Conservation (phyloP, 805 yeast genomes). For the Ogataea angusta region DNA sequence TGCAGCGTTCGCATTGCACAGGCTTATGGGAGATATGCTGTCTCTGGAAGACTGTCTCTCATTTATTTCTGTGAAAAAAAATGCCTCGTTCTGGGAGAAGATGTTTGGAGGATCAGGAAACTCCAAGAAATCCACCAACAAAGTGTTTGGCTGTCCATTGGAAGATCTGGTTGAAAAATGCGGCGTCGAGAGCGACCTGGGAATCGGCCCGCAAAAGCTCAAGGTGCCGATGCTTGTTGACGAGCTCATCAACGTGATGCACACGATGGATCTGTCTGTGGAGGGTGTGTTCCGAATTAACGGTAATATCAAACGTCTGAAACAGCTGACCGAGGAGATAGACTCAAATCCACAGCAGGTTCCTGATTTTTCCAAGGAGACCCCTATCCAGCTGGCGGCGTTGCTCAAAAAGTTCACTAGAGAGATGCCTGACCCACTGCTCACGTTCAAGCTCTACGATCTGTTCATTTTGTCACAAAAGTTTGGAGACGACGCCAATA, state of each 20-base stretch:
- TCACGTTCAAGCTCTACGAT: constrained; percentile 72
- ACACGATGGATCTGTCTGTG: constrained; percentile 88
- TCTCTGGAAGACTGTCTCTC: constrained; percentile 40
- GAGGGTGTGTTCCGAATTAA: constrained; percentile 96
- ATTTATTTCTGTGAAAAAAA: constrained; percentile 42
- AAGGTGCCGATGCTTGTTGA: constrained; percentile 84
- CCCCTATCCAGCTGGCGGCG: constrained; percentile 91
- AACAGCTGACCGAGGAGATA: constrained; percentile 68
- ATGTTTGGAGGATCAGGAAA: constrained; percentile 28
- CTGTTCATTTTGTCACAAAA: constrained; percentile 74
- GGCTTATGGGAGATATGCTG: constrained; percentile 27
- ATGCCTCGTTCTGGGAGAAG: constrained; percentile 52
- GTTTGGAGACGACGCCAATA: constrained; percentile 37
- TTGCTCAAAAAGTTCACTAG: constrained; percentile 85
- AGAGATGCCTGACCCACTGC: constrained; percentile 87
- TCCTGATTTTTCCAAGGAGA: constrained; percentile 68
- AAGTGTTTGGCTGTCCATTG: constrained; percentile 78
- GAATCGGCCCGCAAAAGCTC: constrained; percentile 77
- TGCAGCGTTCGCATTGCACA: constrained; percentile 51
- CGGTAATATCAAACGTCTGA: constrained; percentile 84
- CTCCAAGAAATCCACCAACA: constrained; percentile 16
- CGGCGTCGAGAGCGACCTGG: constrained; percentile 82
- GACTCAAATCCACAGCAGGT: constrained; percentile 69
- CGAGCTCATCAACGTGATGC: constrained; percentile 77
- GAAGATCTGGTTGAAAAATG: constrained; percentile 60